These are phyloP conservation scores for Iris pallida DNA, from an alignment of 116 monocot genomes.

Conservation along the genomic window DNA sequence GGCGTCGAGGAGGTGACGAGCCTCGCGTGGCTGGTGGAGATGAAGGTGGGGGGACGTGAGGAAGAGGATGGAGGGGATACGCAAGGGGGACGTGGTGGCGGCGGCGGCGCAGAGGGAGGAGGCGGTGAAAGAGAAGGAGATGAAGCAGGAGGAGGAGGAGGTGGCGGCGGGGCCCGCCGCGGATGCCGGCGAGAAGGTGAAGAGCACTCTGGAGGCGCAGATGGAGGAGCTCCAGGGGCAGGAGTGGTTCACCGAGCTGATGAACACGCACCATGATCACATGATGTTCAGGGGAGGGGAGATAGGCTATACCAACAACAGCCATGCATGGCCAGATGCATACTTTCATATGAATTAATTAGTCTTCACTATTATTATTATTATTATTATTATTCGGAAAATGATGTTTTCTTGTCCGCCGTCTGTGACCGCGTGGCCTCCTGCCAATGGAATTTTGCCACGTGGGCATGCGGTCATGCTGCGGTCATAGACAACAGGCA, in stretches of 20 bases:
- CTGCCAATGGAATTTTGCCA: no score
- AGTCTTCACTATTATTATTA: no score
- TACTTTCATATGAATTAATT: background rate
- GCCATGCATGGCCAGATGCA: background rate
- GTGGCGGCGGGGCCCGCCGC: no score
- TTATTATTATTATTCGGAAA: no score
- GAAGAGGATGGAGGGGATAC: background rate
- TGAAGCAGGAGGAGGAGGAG: background rate
- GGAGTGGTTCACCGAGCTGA: conserved; percentile 21
- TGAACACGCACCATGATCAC: conserved; percentile 2
- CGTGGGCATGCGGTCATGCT: no score
- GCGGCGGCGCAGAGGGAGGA: background rate
- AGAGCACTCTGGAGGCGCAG: conserved; percentile 7
- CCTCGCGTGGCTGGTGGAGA: conserved; percentile 18
- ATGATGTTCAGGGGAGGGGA: background rate
- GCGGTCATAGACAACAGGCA: no score
- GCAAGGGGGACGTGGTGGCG: background rate
- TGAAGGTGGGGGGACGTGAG: conserved; percentile 13
- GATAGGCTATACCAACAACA: background rate
- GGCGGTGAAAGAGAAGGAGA: background rate
- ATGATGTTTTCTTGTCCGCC: no score
- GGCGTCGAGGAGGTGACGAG: conserved; percentile 7
- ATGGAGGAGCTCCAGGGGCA: conserved; percentile 25
- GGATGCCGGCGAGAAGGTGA: background rate
- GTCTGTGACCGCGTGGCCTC: no score